Conservation (phyloP, 1,284 basidiomycete species). For the Violaceomyces palustris region DNA sequence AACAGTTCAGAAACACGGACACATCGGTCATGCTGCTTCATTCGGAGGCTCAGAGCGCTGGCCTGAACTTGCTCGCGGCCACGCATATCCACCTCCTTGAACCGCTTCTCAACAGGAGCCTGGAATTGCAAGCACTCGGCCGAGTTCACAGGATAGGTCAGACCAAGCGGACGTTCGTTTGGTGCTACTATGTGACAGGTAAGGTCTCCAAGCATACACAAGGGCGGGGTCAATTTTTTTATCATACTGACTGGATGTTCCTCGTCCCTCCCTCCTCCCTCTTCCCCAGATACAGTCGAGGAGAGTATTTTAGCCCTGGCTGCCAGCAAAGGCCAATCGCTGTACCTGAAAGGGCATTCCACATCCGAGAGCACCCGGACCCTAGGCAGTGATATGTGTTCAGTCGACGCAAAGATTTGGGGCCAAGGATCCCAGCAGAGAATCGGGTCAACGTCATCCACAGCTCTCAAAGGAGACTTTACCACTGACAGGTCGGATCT, state of each 20-base stretch:
- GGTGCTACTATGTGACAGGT: conserved; percentile 39
- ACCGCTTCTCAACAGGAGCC: conserved; percentile 42
- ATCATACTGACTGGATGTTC: too few species aligned
- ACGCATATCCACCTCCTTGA: conserved; percentile 45
- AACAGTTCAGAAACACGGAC: conserved; percentile 26
- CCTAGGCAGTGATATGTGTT: too few species aligned
- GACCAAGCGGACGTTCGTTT: conserved; percentile 37
- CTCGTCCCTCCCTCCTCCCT: too few species aligned
- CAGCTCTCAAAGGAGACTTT: too few species aligned
- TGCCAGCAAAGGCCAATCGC: conserved; percentile 27
- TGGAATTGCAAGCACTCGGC: conserved; percentile 47
- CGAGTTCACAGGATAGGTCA: conserved; percentile 48
- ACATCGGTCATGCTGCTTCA: conserved; percentile 44
- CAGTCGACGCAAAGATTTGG: too few species aligned
- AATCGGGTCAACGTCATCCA: too few species aligned
- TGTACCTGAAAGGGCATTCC: conserved; percentile 28
- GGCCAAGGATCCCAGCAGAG: too few species aligned
- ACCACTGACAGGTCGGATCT: too few species aligned
- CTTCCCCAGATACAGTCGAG: conserved; percentile 47
- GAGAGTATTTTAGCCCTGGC: conserved; percentile 33
- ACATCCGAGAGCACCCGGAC: too few species aligned
- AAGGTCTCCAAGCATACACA: conserved; percentile 45
- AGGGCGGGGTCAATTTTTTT: conserved; percentile 16
- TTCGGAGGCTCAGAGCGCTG: conserved; percentile 44
- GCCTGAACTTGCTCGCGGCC: conserved; percentile 42